These are phyloP conservation scores for Xylaria acuta DNA, from an alignment of 495 filamentous ascomycete species.

Conservation along the genomic window DNA sequence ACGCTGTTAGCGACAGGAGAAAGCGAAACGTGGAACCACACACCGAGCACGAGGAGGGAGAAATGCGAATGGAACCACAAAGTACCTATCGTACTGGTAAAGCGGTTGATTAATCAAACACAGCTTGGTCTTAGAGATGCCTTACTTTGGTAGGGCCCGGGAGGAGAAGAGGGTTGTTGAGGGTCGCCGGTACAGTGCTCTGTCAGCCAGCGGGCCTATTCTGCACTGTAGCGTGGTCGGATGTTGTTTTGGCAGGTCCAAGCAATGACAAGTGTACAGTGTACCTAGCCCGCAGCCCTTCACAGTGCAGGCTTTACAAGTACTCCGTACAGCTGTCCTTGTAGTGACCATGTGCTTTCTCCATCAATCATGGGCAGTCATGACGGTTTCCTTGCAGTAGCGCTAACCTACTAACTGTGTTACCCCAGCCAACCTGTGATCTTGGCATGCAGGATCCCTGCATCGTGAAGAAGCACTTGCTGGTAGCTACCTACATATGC, in stretches of 20 bases:
- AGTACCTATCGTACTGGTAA: not conserved
- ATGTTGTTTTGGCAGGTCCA: slow-evolving; percentile 4
- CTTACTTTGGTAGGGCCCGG: not conserved
- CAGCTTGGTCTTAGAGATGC: not conserved
- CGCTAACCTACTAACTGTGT: not conserved
- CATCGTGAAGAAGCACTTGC: not conserved
- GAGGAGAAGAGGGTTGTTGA: slow-evolving; percentile 7
- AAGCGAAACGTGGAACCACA: not conserved
- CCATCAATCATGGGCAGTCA: not conserved
- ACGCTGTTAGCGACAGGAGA: not conserved
- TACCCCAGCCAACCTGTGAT: not conserved
- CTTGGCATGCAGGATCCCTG: slow-evolving; percentile 15
- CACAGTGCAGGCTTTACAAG: slow-evolving; percentile 2
- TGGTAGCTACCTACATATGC: not conserved
- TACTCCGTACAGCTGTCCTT: not conserved
- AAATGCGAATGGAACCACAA: not conserved
- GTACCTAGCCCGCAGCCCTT: not conserved
- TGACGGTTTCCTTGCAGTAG: slow-evolving; percentile 13
- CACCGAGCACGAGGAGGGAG: not conserved
- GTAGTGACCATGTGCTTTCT: not conserved
- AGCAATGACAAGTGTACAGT: slow-evolving; percentile 5
- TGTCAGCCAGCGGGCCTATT: not conserved
- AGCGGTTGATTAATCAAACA: not conserved
- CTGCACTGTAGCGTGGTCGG: not conserved
- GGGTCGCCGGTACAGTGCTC: slow-evolving; percentile 1